Evolutionary conservation across 139 green algal species (phyloP).

Genomic region (Choricystis sp.): DNA sequence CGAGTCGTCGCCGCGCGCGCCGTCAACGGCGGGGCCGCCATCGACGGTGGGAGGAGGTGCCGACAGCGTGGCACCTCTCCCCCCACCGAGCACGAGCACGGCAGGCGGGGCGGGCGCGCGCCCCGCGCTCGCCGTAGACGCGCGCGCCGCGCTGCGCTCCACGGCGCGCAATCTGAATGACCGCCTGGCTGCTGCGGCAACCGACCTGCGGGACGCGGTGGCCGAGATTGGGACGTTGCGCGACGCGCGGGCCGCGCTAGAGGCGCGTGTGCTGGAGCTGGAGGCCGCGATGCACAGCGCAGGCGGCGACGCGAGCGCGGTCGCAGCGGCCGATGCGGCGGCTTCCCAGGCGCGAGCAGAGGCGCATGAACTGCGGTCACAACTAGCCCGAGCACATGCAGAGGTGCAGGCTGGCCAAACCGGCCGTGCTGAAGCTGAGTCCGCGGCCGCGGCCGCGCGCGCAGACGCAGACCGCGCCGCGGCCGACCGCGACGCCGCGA

Average conservation of each 20-base stretch:
- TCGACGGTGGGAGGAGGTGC: too few relatives aligned
- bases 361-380: background rate
- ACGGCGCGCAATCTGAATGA: background rate
- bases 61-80: background rate
- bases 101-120: too few relatives aligned
- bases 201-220: background rate
- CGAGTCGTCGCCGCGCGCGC: too few relatives aligned
- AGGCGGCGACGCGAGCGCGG: too few relatives aligned
- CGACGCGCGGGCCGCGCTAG: conserved; percentile 1
- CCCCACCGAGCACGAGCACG: background rate
- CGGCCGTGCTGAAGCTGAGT: background rate
- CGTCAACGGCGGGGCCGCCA: too few relatives aligned
- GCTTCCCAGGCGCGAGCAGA: background rate
- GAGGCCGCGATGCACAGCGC: background rate
- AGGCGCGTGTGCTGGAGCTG: background rate
- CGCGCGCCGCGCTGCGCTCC: background rate
- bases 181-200: background rate
- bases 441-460: background rate
- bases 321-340: too few relatives aligned
- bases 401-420: background rate
- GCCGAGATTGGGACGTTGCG: conserved; percentile 2
- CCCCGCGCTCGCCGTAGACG: background rate
- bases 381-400: background rate
- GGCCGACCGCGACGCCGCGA: background rate
- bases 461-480: background rate